Evolutionary conservation across 2,329 filamentous ascomycete genomes (phyloP).

Genomic region (Ceratocystis destructans): DNA sequence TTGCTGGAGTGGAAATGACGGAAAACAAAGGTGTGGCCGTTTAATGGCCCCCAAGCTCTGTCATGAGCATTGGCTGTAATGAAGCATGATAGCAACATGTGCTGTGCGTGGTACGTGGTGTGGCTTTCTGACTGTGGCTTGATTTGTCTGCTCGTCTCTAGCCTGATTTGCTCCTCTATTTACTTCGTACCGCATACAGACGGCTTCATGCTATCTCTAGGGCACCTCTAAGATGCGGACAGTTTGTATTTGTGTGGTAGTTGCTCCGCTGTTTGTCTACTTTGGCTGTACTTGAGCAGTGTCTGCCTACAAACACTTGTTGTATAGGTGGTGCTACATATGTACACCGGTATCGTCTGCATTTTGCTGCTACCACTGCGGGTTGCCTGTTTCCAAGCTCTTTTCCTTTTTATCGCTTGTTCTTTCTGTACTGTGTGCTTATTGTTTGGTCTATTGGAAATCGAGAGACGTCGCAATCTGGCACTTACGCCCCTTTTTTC

Average conservation of each 20-base stretch:
- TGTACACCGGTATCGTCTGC: background rate
- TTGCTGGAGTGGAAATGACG: background rate
- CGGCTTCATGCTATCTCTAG: background rate
- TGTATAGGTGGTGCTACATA: too few relatives aligned
- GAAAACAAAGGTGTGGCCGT: background rate
- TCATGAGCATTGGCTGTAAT: background rate
- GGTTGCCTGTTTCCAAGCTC: background rate
- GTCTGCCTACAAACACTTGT: background rate
- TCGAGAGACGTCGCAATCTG: background rate
- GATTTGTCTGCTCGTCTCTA: too few relatives aligned
- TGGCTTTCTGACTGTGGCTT: too few relatives aligned
- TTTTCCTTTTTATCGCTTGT: background rate
- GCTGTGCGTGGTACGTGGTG: too few relatives aligned
- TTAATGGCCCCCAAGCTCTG: background rate
- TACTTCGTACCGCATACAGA: too few relatives aligned
- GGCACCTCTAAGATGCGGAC: background rate
- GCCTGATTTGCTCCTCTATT: too few relatives aligned
- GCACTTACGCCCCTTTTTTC: constrained; percentile 1
- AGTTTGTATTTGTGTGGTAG: background rate
- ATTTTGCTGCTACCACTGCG: background rate
- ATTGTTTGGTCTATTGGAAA: background rate
- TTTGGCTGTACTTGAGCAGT: background rate
- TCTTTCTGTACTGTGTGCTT: background rate
- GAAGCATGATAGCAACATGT: too few relatives aligned
- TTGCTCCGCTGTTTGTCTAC: background rate